Percentiles rank a stretch among this genome's conserved stretches.
These are phyloP conservation scores for Silene vulgaris DNA, from an alignment of 179 eudicot genomes.

Conservation along the genomic window DNA sequence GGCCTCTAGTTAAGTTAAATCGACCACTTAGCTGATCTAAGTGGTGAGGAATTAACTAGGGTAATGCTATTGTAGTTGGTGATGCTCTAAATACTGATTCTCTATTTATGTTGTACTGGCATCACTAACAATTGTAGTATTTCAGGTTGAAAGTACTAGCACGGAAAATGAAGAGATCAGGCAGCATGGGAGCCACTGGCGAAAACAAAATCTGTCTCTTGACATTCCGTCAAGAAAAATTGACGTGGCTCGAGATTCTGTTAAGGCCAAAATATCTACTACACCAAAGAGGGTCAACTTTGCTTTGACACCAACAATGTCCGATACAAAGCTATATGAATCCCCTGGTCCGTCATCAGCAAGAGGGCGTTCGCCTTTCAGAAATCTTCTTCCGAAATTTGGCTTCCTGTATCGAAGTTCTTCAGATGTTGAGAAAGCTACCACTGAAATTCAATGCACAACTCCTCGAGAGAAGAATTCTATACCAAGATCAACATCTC, in stretches of 20 bases:
- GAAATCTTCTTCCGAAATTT: conserved; percentile 28
- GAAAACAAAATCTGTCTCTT: conserved; percentile 27
- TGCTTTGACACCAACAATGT: conserved; percentile 29
- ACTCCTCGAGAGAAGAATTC: conserved; percentile 30
- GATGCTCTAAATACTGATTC: not conserved
- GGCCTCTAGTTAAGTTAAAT: too few relatives aligned
- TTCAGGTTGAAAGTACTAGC: conserved; percentile 27
- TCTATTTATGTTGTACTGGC: not conserved
- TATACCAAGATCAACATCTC: conserved; percentile 22
- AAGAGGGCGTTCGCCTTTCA: conserved; percentile 30
- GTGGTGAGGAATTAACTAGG: not conserved
- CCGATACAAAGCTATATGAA: conserved; percentile 23
- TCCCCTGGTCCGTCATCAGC: conserved; percentile 31
- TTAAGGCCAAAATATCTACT: conserved; percentile 25
- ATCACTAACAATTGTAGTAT: conserved; percentile 1
- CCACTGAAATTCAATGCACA: conserved; percentile 19
- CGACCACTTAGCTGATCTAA: too few relatives aligned
- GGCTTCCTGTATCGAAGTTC: conserved; percentile 28
- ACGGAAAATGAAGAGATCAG: conserved; percentile 18
- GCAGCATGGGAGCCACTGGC: conserved; percentile 25
- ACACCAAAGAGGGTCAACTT: conserved; percentile 38
- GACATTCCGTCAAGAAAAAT: conserved; percentile 29
- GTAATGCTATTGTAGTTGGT: not conserved
- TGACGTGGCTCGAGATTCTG: conserved; percentile 23
- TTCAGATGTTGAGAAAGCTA: conserved; percentile 27